Conservation (phyloP, 1,139 yeast genomes). For the Arxiozyma telluris region DNA sequence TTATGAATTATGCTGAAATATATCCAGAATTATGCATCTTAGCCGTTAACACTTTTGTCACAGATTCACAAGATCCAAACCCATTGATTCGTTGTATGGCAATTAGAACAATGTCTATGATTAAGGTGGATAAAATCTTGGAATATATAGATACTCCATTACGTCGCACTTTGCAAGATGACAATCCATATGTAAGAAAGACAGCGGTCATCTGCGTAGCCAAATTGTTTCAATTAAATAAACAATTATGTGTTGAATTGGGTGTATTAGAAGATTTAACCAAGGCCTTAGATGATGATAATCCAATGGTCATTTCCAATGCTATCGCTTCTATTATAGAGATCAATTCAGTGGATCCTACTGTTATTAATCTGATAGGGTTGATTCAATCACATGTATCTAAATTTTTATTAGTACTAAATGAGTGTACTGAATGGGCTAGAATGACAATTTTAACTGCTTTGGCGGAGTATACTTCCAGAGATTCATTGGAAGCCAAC, state of each 20-base stretch:
- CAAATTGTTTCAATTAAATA: constrained; percentile 79
- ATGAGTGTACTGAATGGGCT: constrained; percentile 99
- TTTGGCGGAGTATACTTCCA: constrained; percentile 58
- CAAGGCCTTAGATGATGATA: constrained; percentile 70
- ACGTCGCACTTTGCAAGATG: constrained; percentile 76
- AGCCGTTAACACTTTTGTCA: constrained; percentile 95
- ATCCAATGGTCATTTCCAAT: constrained; percentile 96
- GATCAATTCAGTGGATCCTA: constrained; percentile 61
- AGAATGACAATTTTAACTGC: constrained; percentile 83
- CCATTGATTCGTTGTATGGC: constrained; percentile 95
- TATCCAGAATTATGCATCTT: constrained; percentile 93
- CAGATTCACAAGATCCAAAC: constrained; percentile 93
- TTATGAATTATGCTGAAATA: constrained; percentile 95
- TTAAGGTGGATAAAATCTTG: constrained; percentile 88
- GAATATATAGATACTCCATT: constrained; percentile 91
- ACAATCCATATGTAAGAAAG: constrained; percentile 93
- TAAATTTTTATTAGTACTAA: constrained; percentile 64
- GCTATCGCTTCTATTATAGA: constrained; percentile 82
- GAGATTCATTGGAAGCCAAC: constrained; percentile 55
- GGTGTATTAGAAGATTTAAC: constrained; percentile 72
- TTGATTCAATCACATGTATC: constrained; percentile 33
- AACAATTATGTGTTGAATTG: constrained; percentile 72
- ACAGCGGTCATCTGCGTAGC: constrained; percentile 98
- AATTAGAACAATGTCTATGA: constrained; percentile 97
- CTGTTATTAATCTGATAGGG: constrained; percentile 31